These are phyloP conservation scores for Carpinus fangiana DNA, from an alignment of 306 rosid genomes.

Conservation along the genomic window DNA sequence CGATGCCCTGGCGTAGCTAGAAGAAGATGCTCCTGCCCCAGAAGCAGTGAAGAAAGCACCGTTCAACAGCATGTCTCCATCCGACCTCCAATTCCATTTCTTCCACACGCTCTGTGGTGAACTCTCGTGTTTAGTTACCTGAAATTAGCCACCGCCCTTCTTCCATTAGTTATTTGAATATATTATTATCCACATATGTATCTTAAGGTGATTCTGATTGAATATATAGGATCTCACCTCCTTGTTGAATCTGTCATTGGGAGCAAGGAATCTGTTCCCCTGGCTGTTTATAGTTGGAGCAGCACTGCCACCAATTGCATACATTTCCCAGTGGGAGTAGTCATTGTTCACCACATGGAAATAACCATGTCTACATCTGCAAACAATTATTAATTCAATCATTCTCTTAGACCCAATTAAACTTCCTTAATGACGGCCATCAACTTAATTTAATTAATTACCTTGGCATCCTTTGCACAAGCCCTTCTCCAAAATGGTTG, in stretches of 20 bases:
- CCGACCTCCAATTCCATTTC: constrained; percentile 92
- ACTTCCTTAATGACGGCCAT: too few species aligned
- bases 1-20: constrained; percentile 79
- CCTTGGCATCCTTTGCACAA: constrained; percentile 84
- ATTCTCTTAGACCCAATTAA: too few species aligned
- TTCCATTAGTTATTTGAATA: neutral
- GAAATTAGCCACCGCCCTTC: neutral
- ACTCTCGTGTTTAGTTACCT: constrained; percentile 73
- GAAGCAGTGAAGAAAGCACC: constrained; percentile 82
- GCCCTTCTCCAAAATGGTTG: constrained; percentile 95
- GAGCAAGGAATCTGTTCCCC: constrained; percentile 89
- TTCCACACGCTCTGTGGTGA: constrained; percentile 61
- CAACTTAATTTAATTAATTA: neutral
- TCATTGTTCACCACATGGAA: constrained; percentile 98
- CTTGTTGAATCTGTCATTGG: constrained; percentile 51
- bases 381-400: constrained; percentile 14
- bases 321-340: constrained; percentile 85
- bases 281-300: constrained; percentile 89
- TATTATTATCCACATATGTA: too few species aligned
- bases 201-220: too few species aligned
- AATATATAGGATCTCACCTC: constrained; percentile 51
- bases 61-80: constrained; percentile 72
- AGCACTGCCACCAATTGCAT: constrained; percentile 95
- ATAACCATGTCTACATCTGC: constrained; percentile 89
- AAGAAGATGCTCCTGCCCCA: constrained; percentile 73